Conservation (phyloP, 495 filamentous ascomycete species). For the Daldinia grandis region DNA sequence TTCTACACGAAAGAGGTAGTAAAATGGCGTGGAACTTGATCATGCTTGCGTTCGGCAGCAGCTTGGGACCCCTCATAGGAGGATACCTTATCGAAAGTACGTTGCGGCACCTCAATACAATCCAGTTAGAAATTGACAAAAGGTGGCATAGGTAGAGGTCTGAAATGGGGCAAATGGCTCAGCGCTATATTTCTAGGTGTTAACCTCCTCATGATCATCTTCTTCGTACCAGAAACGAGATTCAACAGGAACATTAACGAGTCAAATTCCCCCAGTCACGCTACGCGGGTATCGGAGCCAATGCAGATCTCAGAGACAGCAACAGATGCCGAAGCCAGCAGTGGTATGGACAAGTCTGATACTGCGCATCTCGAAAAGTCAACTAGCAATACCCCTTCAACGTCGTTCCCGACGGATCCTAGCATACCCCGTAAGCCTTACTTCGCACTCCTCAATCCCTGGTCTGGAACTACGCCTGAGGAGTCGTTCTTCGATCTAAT, state of each 20-base stretch:
- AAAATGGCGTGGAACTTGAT: constrained; percentile 26
- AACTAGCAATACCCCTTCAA: not conserved
- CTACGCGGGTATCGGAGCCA: not conserved
- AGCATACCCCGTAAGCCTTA: constrained; percentile 9
- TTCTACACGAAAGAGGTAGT: constrained; percentile 16
- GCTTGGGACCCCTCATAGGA: constrained; percentile 9
- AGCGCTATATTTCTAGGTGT: constrained; percentile 17
- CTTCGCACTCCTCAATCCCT: constrained; percentile 5
- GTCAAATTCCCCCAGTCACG: not conserved
- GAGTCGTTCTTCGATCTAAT: constrained; percentile 12
- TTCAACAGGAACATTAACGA: not conserved
- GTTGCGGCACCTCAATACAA: not conserved
- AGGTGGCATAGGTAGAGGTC: not conserved
- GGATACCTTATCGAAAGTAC: constrained; percentile 22
- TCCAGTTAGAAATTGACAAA: not conserved
- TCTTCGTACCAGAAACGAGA: constrained; percentile 22
- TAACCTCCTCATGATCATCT: constrained; percentile 19
- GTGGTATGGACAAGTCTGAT: constrained; percentile 2
- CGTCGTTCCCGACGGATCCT: not conserved
- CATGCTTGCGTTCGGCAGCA: constrained; percentile 17
- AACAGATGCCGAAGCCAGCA: not conserved
- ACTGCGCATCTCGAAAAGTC: not conserved
- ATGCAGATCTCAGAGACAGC: not conserved
- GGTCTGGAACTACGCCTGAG: constrained; percentile 4
- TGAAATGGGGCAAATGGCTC: constrained; percentile 24